These are phyloP conservation scores for Termitomyces bulborhizus DNA, from an alignment of 768 basidiomycete species.

Conservation along the genomic window DNA sequence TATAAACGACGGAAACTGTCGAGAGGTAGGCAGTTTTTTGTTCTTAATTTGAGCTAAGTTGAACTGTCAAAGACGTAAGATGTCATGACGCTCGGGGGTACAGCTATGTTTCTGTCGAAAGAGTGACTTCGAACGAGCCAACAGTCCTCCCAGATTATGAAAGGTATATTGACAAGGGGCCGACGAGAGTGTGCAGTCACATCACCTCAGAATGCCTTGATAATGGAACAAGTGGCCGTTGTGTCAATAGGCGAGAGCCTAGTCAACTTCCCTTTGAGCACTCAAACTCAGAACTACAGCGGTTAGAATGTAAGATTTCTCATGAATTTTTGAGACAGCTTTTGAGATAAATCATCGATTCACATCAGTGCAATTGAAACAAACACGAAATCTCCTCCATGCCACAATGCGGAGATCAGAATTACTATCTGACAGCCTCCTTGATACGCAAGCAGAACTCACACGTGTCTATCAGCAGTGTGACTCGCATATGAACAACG, in stretches of 20 bases:
- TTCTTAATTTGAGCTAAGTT: not conserved
- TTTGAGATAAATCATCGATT: not conserved
- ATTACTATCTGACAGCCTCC: not conserved
- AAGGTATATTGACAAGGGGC: not conserved
- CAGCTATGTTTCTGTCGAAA: not conserved
- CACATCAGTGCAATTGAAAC: not conserved
- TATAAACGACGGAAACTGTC: not conserved
- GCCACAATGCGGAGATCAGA: not conserved
- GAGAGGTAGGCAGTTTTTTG: not conserved
- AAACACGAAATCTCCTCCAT: not conserved
- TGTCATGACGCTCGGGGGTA: not conserved
- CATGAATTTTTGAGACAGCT: not conserved
- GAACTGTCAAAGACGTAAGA: not conserved
- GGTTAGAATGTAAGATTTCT: not conserved
- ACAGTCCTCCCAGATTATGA: not conserved
- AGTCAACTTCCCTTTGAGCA: not conserved
- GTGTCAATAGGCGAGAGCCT: not conserved
- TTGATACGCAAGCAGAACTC: not conserved
- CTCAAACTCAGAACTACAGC: not conserved
- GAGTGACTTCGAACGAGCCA: not conserved
- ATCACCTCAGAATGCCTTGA: not conserved
- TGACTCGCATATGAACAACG: not conserved
- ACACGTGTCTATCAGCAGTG: not conserved
- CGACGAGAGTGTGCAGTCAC: not conserved
- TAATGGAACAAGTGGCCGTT: not conserved